Percentiles rank a stretch among this genome's conserved stretches.
phyloP scores from a whole-genome alignment of 345 rosid species.

The Aquilaria malaccensis region DNA sequence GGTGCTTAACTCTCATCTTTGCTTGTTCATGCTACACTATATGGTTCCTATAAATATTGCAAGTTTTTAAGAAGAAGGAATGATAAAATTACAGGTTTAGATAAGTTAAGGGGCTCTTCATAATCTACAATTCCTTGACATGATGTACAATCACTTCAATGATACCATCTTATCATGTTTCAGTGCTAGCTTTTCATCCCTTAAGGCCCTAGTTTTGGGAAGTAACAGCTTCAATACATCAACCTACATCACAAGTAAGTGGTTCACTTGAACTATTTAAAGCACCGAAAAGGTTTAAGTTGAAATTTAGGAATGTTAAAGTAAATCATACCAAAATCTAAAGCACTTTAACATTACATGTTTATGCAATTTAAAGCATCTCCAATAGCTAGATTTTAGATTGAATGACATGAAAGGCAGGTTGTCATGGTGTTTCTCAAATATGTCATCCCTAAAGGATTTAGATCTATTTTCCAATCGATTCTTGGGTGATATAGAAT shows the following conservation, averaged over 20 bases:
- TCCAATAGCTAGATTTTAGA: slow-evolving; percentile 2
- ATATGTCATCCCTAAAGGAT: background rate
- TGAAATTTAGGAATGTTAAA: no score
- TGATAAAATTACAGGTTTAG: background rate
- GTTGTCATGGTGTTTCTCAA: slow-evolving; percentile 1
- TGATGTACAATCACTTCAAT: background rate
- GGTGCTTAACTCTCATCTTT: slow-evolving; percentile 1
- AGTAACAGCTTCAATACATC: background rate
- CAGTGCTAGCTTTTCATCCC: background rate
- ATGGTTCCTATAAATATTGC: background rate
- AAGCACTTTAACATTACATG: background rate
- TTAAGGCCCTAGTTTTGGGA: background rate
- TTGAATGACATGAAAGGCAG: slow-evolving; percentile 1
- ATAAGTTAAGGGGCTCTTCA: background rate
- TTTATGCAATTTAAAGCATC: slow-evolving; percentile 2
- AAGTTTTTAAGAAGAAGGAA: background rate
- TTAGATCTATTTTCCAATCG: slow-evolving; percentile 7
- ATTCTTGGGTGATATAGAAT: slow-evolving; percentile 1
- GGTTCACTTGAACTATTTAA: no score
- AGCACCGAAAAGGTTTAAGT: no score
- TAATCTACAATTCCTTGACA: background rate
- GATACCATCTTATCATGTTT: background rate
- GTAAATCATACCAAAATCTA: background rate
- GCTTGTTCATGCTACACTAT: background rate
- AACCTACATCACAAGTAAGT: background rate